Base-by-base conservation (phyloP, 2,329 filamentous ascomycete genomes). In the Exophiala sideris region DNA sequence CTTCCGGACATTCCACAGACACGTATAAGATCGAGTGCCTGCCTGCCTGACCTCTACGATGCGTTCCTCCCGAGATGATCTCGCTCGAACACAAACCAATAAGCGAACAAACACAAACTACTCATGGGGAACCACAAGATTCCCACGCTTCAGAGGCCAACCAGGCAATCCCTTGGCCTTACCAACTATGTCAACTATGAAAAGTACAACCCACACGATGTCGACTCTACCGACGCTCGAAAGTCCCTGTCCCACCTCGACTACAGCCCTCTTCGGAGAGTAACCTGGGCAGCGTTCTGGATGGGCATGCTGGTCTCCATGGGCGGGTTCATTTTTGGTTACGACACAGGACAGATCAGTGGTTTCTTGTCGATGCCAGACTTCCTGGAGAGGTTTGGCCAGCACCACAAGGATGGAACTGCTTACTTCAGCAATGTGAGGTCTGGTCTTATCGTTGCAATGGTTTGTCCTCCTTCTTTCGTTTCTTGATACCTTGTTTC, bases 221-320 rank as follows among this genome's bases (percentile, higher is more conserved):
- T 50, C 10, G 52, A 56, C 14, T 47, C 55, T 21, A 57, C 54
- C 16, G 59, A 62, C 38, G 57, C 54, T 9, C 50, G 59, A 48
- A 60, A 59, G 29, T 63, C 61, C 9, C 35, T 63, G 51, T 54
- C 51, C 7, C 49, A 49, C 33, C 54, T 64, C 36, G 62, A 66
- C 46, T 63, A 65, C 49, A 61, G 61, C 9, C 63, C 65, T 8
- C 47, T 64, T 12, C 55, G 46, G 16, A 53, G 63, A 47, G 50
- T 76, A 24, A 76, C 72, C 11, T 52, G 67, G 52, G 66, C 68
- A 14, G 68, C 72, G 9, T 62, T 71, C 33, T 50, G 68, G 46
- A 73, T 76, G 72, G 71, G 69, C n/a, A 60, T 73, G 12, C 68
- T 75, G n/a, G 68, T 74, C 24, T 75, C 73, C 1, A 74, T 75